Evolutionary conservation across 2,329 filamentous ascomycete species (phyloP).

Genomic region (Allantophomopsis cytisporea): DNA sequence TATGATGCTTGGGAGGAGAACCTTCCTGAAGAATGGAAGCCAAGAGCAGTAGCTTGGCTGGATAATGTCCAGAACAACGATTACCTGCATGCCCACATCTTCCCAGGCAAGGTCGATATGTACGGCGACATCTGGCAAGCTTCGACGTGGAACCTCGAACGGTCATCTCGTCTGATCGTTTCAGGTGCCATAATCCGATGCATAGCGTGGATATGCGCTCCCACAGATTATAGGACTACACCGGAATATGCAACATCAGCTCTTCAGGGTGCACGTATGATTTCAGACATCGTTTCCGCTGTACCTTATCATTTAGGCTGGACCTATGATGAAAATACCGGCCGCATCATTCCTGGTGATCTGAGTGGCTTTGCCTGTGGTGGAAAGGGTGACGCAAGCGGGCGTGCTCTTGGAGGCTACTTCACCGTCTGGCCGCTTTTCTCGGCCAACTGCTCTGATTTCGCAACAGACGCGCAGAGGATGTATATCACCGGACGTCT

Average conservation of each 20-base stretch:
- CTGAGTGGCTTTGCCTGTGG: conserved; percentile 33
- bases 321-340: conserved; percentile 29
- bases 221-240: conserved; percentile 48
- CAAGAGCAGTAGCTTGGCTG: conserved; percentile 41
- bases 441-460: conserved; percentile 40
- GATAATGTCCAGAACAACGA: conserved; percentile 36
- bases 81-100: conserved; percentile 39
- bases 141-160: conserved; percentile 41
- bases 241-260: conserved; percentile 44
- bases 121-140: conserved; percentile 45
- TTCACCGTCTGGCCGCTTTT: conserved; percentile 46
- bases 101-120: conserved; percentile 44
- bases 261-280: conserved; percentile 33
- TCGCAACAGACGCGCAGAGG: conserved; percentile 42
- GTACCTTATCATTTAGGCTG: conserved; percentile 50
- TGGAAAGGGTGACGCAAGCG: conserved; percentile 25
- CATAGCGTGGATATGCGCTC: conserved; percentile 44
- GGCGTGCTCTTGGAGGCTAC: conserved; percentile 42
- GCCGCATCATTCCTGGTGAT: conserved; percentile 14
- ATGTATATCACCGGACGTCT: conserved; percentile 40
- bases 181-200: conserved; percentile 42
- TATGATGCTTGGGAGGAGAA: conserved; percentile 34
- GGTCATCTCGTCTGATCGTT: conserved; percentile 38
- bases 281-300: conserved; percentile 44
- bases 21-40: conserved; percentile 35